Conservation (phyloP, 176 grass and related monocot species). For the Urochloa ruziziensis region DNA sequence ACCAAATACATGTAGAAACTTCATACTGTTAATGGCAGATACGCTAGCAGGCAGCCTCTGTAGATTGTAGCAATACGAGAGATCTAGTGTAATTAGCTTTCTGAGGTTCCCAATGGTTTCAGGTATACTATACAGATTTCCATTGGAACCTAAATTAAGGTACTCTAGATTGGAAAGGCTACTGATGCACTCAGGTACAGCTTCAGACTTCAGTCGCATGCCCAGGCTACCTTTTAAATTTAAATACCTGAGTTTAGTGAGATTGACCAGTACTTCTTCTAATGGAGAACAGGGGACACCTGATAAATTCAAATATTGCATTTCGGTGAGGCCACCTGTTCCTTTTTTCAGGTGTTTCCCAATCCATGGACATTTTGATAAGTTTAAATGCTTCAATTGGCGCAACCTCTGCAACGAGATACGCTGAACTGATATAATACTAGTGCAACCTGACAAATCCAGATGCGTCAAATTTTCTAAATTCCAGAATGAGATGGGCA, state of each 20-base stretch:
- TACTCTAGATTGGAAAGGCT: not conserved
- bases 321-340: too few relatives aligned
- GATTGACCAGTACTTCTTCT: not conserved
- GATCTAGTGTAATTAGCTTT: not conserved
- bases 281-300: too few relatives aligned
- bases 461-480: not conserved
- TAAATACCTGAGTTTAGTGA: not conserved
- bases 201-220: too few relatives aligned
- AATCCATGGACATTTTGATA: too few relatives aligned
- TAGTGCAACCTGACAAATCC: slow-evolving; percentile 6
- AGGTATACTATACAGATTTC: not conserved
- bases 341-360: too few relatives aligned
- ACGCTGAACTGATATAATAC: not conserved
- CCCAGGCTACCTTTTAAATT: not conserved
- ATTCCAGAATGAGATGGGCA: not conserved
- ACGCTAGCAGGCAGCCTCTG: not conserved
- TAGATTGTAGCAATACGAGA: not conserved
- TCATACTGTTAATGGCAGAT: not conserved
- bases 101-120: not conserved
- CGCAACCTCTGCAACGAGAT: too few relatives aligned
- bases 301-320: not conserved
- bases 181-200: too few relatives aligned
- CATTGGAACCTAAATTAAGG: not conserved
- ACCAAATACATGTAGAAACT: not conserved
- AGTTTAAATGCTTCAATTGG: too few relatives aligned